Conservation (phyloP, 345 rosid species). For the Rubroshorea leprosula region DNA sequence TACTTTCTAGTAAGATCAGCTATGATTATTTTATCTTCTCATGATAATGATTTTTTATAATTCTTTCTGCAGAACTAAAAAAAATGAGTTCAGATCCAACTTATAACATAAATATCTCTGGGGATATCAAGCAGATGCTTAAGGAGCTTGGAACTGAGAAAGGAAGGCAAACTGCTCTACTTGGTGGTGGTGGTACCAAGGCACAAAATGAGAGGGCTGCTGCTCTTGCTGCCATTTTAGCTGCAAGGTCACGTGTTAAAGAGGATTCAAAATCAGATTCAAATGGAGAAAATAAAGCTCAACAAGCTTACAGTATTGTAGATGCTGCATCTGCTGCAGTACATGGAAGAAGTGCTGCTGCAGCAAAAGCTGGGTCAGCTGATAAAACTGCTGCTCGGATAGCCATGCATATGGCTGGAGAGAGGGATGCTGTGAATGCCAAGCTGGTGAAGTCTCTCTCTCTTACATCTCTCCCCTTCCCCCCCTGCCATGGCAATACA, state of each 20-base stretch:
- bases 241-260: conserved; percentile 69
- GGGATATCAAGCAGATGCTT: conserved; percentile 89
- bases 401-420: conserved; percentile 98
- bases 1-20: conserved; percentile 8
- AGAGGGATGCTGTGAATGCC: conserved; percentile 76
- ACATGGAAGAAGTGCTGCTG: conserved; percentile 90
- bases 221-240: conserved; percentile 76
- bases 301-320: conserved; percentile 62
- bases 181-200: conserved; percentile 93
- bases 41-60: conserved; percentile 11
- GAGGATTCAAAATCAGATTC: conserved; percentile 51
- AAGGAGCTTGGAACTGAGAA: conserved; percentile 90
- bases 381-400: conserved; percentile 91
- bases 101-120: conserved; percentile 62
- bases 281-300: conserved; percentile 44
- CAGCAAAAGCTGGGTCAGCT: conserved; percentile 74
- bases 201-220: conserved; percentile 95
- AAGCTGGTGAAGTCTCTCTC: conserved; percentile 53
- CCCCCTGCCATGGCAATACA: too few relatives aligned
- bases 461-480: too few relatives aligned
- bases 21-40: conserved; percentile 4
- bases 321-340: conserved; percentile 98
- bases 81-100: conserved; percentile 70
- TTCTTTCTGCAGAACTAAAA: conserved; percentile 44
- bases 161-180: conserved; percentile 72